Base-by-base conservation (phyloP, 306 rosid genomes). In the Pterocarpus santalinus region DNA sequence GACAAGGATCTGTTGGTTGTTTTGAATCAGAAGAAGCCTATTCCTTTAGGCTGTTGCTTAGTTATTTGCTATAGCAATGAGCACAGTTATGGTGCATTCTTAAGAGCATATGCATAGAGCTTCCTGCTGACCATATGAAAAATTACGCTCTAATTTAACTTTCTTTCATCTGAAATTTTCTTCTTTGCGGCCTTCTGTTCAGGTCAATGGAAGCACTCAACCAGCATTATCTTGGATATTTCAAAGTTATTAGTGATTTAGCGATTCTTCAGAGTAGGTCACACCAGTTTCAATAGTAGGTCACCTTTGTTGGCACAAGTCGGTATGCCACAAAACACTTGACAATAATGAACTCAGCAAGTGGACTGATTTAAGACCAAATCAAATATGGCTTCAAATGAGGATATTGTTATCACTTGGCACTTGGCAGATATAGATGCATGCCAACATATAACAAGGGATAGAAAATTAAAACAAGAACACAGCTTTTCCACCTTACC, bases 401-500 rank as follows among this genome's bases (percentile, higher is more conserved):
- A 34, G 28, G 28, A 22, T 22, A 22, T 22, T 22, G 28, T 22
- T 22, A 22, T 22, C 28, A 22, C 28, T 22, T 22, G 28, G 28
- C 33, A 32, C 52, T 58, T 47, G 5, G 15, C 34, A 7, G 68
- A 65, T 38, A 34, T 11, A 52, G 15, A 39, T 56, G 57, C 46
- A 12, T 57, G 4, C 28, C 22, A 76, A 51, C 22, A 60, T 55
- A 32, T 46, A 53, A 56, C 5, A 32, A 22, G 10, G 36, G 41
- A 62, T 30, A 82, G 16, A 72, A 75, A 39, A 78, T 69, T 56
- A 65, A 78, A 79, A 65, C 47, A 43, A 30, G 65, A 69, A 67
- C 62, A 75, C 35, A 65, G 49, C 71, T 22, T 22, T 22, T 56
- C 60, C 64, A 84, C 63, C 89, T 80, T 66, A 95, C 97, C 91